Base-by-base conservation (phyloP, 345 rosid genomes). In the Citrus glauca region DNA sequence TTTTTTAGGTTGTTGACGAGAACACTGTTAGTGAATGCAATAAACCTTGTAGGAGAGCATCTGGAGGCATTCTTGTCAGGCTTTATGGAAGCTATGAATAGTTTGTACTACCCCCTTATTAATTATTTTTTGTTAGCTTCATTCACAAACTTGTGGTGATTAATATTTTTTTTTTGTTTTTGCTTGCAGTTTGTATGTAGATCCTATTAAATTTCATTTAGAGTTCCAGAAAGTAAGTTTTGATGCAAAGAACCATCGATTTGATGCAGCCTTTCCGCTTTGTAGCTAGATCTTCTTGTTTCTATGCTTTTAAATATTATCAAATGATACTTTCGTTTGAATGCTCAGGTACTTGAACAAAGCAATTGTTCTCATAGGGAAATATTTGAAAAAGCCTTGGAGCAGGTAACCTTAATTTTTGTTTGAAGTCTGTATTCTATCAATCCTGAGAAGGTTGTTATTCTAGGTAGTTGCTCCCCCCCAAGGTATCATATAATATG, bases 1-100 rank as follows among this genome's bases (percentile, higher is more conserved):
- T 73, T 42, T 82, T 77, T 45, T 71, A 91, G 94, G 88, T 88
- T 75, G 86, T 86, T 69, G 84, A 86, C 50, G 88, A 86, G 40
- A 76, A 76, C 19, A 11, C 66, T 27, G 81, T 82, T 48, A 81
- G 81, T 72, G 74, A 33, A 72, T 76, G 75, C 65, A 53, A 71
- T 69, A 87, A 84, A 82, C 85, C 87, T 7, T 6, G 73, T 42
- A 67, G 33, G 14, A 75, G 53, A 81, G 73, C 76, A 61, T 62
- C 66, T 0, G 85, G 84, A 70, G 81, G 73, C 24, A 75, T 81
- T 76, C 91, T 84, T 73, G 88, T 88, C 72, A 84, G 90, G 65
- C 79, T 89, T 56, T 88, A 87, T 69, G 93, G 93, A 77, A 85
- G 90, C 84, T 81, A 85, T 76, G 71, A 85, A 78, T 82, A 85